These are phyloP conservation scores for Paramecium primaurelia DNA, from an alignment of 73 alveolate genomes.

Conservation along the genomic window DNA sequence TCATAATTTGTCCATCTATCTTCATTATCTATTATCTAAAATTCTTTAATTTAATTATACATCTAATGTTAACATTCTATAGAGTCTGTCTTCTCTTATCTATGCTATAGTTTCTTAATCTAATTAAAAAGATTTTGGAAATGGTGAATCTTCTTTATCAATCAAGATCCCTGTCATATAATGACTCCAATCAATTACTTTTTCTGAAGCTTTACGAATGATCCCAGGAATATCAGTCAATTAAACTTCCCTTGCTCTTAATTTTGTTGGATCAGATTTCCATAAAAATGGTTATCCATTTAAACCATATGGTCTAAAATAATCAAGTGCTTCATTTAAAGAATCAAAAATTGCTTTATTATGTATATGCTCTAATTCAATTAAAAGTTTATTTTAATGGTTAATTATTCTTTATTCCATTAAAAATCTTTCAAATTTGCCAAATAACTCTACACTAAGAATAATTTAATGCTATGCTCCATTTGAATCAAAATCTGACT, in stretches of 20 bases:
- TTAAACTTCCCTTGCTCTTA: background rate
- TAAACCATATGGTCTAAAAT: conserved; percentile 48
- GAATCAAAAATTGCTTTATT: conserved; percentile 62
- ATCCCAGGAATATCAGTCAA: conserved; percentile 28
- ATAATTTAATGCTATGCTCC: background rate
- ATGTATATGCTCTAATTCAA: conserved; percentile 60
- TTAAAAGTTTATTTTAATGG: background rate
- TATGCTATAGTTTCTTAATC: conserved; percentile 64
- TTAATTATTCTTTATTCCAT: background rate
- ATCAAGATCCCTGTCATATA: conserved; percentile 61
- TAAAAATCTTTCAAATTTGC: background rate
- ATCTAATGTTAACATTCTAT: conserved; percentile 62
- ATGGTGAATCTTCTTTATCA: conserved; percentile 61
- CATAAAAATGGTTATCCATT: conserved; percentile 56
- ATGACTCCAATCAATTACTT: conserved; percentile 59
- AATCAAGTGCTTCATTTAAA: conserved; percentile 50
- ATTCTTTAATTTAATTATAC: background rate
- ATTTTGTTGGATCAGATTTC: conserved; percentile 33
- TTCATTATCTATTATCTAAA: conserved; percentile 52
- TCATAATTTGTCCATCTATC: conserved; percentile 67
- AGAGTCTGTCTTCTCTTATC: conserved; percentile 64
- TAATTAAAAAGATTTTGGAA: background rate
- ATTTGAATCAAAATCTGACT: background rate
- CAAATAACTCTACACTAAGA: background rate
- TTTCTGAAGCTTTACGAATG: conserved; percentile 51